A percentile compares a stretch with the other conserved stretches of the same genome.
Conservation (phyloP, 2,329 filamentous ascomycete genomes). For the Pseudogymnoascus sp. region DNA sequence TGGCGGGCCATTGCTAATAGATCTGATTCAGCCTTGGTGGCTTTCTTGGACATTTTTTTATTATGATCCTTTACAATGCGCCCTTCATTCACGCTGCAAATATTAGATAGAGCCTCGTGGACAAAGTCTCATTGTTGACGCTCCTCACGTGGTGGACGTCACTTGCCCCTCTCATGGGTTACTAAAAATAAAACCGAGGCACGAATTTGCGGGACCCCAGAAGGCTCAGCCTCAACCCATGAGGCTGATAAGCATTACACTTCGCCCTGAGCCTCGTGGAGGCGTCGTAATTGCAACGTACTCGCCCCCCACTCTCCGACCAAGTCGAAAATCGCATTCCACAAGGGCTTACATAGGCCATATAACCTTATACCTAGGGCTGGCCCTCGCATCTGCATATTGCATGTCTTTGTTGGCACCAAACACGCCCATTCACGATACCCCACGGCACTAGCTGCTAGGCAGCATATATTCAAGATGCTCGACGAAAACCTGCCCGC, state of each 20-base stretch:
- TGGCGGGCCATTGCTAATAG: not conserved
- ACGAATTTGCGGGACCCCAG: not conserved
- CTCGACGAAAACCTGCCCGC: slow-evolving; percentile 90
- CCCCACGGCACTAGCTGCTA: not conserved
- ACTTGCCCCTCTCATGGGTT: not conserved
- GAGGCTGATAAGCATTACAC: not conserved
- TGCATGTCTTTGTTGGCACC: not conserved
- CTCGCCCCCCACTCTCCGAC: not conserved
- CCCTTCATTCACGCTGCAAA: too few relatives aligned
- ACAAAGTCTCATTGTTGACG: not conserved
- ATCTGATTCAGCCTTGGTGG: not conserved
- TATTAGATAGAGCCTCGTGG: not conserved
- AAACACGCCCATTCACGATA: not conserved
- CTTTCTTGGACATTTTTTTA: not conserved
- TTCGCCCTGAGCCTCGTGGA: not conserved
- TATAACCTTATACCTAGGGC: slow-evolving; percentile 5
- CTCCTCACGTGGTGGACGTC: not conserved
- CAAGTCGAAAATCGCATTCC: not conserved
- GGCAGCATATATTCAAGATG: slow-evolving; percentile 43
- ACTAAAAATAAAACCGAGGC: not conserved
- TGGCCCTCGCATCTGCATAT: not conserved
- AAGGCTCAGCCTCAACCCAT: slow-evolving; percentile 2
- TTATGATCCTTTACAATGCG: not conserved
- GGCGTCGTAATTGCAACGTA: slow-evolving; percentile 8
- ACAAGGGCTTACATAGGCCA: not conserved